phyloP scores from a whole-genome alignment of 441 rosid genomes.

The Erodium trifolium region DNA sequence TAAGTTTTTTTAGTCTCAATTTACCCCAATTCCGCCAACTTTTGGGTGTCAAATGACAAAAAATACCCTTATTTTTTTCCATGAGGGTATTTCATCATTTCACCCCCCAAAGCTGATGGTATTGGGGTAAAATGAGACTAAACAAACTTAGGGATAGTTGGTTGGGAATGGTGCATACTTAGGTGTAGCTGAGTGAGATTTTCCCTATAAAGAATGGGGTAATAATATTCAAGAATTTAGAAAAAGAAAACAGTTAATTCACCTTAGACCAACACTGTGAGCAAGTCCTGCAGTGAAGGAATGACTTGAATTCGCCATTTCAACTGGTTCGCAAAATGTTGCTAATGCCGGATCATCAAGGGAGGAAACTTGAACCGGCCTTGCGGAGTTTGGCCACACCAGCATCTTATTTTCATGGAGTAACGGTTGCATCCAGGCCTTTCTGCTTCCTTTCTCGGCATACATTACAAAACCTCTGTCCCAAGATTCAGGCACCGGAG shows the following conservation, averaged over 20 bases:
- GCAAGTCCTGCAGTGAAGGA: slow-evolving; percentile 68
- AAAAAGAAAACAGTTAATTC: not conserved
- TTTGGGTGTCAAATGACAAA: too few relatives aligned
- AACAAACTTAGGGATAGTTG: too few relatives aligned
- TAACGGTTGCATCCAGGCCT: slow-evolving; percentile 67
- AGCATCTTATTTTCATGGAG: slow-evolving; percentile 29
- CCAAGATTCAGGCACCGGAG: slow-evolving; percentile 44
- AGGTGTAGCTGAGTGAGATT: too few relatives aligned
- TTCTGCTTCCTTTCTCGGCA: slow-evolving; percentile 43
- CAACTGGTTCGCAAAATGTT: slow-evolving; percentile 67
- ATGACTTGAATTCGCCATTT: slow-evolving; percentile 57
- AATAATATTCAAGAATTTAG: not conserved
- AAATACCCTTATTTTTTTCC: too few relatives aligned
- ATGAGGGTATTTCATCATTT: too few relatives aligned
- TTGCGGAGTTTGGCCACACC: slow-evolving; percentile 45
- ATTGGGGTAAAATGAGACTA: too few relatives aligned
- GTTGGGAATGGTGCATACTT: too few relatives aligned
- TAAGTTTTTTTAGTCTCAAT: too few relatives aligned
- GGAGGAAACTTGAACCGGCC: slow-evolving; percentile 39
- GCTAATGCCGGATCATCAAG: slow-evolving; percentile 59
- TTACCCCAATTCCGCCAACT: too few relatives aligned
- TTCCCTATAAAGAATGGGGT: too few relatives aligned
- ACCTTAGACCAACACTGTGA: slow-evolving; percentile 61
- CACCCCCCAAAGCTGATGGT: too few relatives aligned
- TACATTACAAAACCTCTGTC: slow-evolving; percentile 56